A percentile compares a stretch with the other conserved stretches of the same genome.
Evolutionary conservation across 495 filamentous ascomycete genomes (phyloP).

Genomic region (Thozetella sp.): DNA sequence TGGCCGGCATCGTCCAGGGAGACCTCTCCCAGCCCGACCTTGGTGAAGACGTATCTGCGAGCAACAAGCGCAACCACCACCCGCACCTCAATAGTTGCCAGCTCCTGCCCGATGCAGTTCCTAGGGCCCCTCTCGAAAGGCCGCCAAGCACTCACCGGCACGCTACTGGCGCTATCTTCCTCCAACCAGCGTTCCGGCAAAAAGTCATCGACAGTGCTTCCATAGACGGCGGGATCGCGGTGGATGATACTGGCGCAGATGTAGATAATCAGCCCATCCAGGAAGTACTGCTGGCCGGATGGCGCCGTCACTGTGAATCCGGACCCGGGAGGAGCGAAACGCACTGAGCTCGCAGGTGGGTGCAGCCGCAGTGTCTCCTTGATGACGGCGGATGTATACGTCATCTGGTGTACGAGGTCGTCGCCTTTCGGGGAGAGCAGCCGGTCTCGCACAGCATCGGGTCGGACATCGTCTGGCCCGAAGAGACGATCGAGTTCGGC

Average conservation of each 20-base stretch:
- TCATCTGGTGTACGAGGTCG: conserved; percentile 34
- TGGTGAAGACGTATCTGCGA: conserved; percentile 32
- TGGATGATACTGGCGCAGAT: conserved; percentile 48
- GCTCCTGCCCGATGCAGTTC: conserved; percentile 51
- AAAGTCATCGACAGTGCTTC: conserved; percentile 52
- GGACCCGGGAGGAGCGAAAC: conserved; percentile 22
- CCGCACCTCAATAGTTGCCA: conserved; percentile 31
- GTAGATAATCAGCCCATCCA: conserved; percentile 49
- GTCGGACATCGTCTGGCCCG: conserved; percentile 13
- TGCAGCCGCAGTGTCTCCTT: conserved; percentile 47
- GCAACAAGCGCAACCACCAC: conserved; percentile 23
- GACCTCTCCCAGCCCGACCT: conserved; percentile 33
- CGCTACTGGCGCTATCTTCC: conserved; percentile 8
- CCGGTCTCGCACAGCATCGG: conserved; percentile 10
- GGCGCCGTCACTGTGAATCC: conserved; percentile 28
- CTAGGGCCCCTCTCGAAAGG: conserved; percentile 51
- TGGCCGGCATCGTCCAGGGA: conserved; percentile 20
- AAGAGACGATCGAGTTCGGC: conserved; percentile 40
- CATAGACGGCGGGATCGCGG: conserved; percentile 53
- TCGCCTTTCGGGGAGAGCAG: conserved; percentile 21
- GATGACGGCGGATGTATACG: conserved; percentile 43
- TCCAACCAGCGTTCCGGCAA: conserved; percentile 59
- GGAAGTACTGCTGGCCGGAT: conserved; percentile 57
- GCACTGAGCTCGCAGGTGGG: conserved; percentile 29
- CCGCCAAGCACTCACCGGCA: conserved; percentile 35